phyloP scores from a whole-genome alignment of 140 eudicot genomes.

The Cichorium intybus region DNA sequence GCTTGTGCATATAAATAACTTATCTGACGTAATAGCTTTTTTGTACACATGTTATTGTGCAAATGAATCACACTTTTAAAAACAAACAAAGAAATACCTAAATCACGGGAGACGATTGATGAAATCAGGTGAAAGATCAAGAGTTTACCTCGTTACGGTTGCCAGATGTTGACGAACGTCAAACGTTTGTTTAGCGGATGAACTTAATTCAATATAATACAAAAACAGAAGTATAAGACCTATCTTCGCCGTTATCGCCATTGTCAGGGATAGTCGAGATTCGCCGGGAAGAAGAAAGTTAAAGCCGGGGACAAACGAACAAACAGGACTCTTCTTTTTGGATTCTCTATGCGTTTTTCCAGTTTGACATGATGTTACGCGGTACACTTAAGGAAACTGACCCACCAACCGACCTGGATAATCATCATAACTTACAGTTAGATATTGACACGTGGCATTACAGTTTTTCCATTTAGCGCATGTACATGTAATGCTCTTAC shows the following conservation, averaged over 20 bases:
- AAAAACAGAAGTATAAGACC: conserved; percentile 4
- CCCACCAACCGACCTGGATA: neutral
- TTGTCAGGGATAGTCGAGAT: conserved; percentile 2
- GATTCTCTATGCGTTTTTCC: neutral
- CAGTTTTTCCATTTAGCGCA: too few relatives aligned
- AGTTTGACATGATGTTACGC: neutral
- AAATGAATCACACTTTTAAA: neutral
- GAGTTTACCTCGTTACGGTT: conserved; percentile 65
- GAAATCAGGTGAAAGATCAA: neutral
- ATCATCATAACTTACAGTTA: neutral
- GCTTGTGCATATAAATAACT: neutral
- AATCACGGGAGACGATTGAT: neutral
- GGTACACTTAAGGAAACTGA: neutral
- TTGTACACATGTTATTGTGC: neutral
- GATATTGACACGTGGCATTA: neutral
- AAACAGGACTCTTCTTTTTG: neutral
- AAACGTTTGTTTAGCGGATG: conserved; percentile 44
- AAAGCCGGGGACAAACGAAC: neutral
- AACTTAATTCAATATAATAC: conserved; percentile 3
- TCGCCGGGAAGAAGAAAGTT: neutral
- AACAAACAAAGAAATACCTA: neutral
- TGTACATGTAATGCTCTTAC: neutral
- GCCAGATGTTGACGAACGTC: conserved; percentile 81
- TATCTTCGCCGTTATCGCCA: conserved; percentile 18
- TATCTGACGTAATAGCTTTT: neutral